A percentile compares a stretch with the other conserved stretches of the same genome.
Conservation (phyloP, 177 flowering plant species). For the Telopea speciosissima region DNA sequence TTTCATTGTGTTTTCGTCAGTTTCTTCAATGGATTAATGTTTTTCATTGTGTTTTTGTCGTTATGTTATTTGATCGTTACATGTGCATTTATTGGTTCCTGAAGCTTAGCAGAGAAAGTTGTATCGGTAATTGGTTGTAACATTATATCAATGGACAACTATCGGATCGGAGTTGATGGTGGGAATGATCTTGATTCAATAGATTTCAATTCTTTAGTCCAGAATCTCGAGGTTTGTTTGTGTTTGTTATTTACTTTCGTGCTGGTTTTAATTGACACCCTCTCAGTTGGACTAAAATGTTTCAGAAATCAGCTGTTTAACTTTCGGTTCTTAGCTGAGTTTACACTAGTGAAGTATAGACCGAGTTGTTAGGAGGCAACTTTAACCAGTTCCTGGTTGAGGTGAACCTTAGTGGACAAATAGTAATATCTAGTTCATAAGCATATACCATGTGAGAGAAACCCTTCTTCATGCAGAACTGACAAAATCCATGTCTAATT, state of each 20-base stretch:
- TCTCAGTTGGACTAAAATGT: not conserved
- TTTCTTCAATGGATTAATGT: not conserved
- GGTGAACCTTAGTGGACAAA: not conserved
- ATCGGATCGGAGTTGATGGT: conserved; percentile 76
- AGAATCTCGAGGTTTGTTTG: conserved; percentile 74
- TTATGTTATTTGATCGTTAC: not conserved
- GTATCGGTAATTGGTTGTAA: conserved; percentile 92
- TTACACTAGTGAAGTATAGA: conserved; percentile 5
- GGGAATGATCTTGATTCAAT: conserved; percentile 80
- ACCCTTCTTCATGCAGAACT: conserved; percentile 12
- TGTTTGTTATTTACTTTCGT: not conserved
- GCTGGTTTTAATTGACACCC: no score
- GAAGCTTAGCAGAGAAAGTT: conserved; percentile 97
- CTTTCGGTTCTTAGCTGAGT: not conserved
- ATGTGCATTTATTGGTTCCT: conserved; percentile 20
- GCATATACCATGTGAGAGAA: conserved; percentile 7
- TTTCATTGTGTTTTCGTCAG: not conserved
- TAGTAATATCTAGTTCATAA: not conserved
- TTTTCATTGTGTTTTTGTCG: not conserved
- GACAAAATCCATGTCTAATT: conserved; percentile 16
- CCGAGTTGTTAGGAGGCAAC: not conserved
- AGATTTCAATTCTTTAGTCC: conserved; percentile 74
- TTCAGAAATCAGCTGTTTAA: not conserved
- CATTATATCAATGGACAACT: conserved; percentile 90
- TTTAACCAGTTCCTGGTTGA: not conserved